A percentile compares a stretch with the other conserved stretches of the same genome.
These are phyloP conservation scores for Aspergillus tanneri DNA, from an alignment of 2,329 filamentous ascomycete genomes.

Conservation along the genomic window DNA sequence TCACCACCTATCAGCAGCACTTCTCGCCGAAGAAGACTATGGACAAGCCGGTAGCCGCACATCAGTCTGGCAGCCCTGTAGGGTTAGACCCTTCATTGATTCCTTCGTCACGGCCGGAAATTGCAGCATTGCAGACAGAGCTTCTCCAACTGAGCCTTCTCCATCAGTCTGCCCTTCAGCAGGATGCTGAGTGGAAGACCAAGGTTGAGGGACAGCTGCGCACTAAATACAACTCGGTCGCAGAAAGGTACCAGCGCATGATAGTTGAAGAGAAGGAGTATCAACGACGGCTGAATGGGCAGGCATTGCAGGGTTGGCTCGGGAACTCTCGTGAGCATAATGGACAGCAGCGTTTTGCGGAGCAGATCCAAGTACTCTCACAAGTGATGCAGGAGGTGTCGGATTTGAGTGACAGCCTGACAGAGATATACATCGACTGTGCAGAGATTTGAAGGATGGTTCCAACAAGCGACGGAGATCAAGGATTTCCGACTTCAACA, in stretches of 20 bases:
- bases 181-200: constrained; percentile 32
- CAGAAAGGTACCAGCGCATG: constrained; percentile 33
- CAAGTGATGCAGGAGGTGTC: constrained; percentile 41
- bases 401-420: constrained; percentile 27
- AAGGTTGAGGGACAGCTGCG: constrained; percentile 31
- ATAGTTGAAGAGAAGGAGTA: constrained; percentile 32
- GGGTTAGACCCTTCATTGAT: constrained; percentile 24
- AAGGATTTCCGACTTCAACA: constrained; percentile 18
- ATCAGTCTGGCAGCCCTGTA: constrained; percentile 15
- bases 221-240: constrained; percentile 37
- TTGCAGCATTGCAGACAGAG: constrained; percentile 42
- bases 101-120: constrained; percentile 35
- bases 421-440: constrained; percentile 34
- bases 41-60: constrained; percentile 24
- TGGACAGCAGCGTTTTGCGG: constrained; percentile 31
- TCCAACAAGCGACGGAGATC: constrained; percentile 30
- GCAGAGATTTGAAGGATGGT: constrained; percentile 39
- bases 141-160: constrained; percentile 45
- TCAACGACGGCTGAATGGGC: constrained; percentile 36
- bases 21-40: constrained; percentile 39
- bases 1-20: constrained; percentile 41
- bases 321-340: constrained; percentile 31
- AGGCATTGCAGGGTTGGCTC: constrained; percentile 36
- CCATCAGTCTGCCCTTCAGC: constrained; percentile 32
- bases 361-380: constrained; percentile 42